These are phyloP conservation scores for Chaetomium cochliodes DNA, from an alignment of 495 filamentous ascomycete species.

Conservation along the genomic window DNA sequence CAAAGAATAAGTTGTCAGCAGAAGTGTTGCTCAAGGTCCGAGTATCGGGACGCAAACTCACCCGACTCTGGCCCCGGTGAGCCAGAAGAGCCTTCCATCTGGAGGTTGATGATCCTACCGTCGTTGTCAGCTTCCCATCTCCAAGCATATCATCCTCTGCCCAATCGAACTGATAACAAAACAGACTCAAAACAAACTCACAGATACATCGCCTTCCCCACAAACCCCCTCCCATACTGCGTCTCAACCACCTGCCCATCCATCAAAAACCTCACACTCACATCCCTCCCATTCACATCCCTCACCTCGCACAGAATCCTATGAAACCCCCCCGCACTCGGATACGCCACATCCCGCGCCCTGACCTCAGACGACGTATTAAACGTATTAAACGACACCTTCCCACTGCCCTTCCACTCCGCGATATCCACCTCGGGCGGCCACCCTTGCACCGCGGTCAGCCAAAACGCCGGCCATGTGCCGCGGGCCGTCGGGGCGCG, in stretches of 20 bases:
- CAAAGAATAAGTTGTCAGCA: background rate
- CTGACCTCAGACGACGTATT: conserved; percentile 52
- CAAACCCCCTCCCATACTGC: conserved; percentile 52
- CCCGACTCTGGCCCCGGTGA: conserved; percentile 45
- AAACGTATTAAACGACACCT: conserved; percentile 62
- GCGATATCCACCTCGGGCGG: conserved; percentile 63
- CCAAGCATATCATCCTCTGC: background rate
- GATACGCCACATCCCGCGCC: conserved; percentile 51
- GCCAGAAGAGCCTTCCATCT: conserved; percentile 53
- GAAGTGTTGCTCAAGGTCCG: background rate
- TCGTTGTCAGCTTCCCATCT: conserved; percentile 8
- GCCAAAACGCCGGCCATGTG: conserved; percentile 64
- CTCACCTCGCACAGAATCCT: conserved; percentile 51
- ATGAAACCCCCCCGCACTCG: conserved; percentile 49
- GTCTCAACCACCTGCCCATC: conserved; percentile 51
- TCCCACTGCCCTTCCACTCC: conserved; percentile 62
- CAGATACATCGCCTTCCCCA: conserved; percentile 51
- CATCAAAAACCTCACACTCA: conserved; percentile 54
- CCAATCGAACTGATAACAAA: too few relatives aligned
- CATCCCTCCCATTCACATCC: conserved; percentile 54
- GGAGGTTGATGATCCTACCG: conserved; percentile 48
- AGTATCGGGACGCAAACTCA: conserved; percentile 24
- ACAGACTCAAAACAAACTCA: conserved; percentile 29
- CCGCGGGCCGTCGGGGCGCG: conserved; percentile 51
- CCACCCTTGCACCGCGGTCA: conserved; percentile 60